These are phyloP conservation scores for Coemansia sp. DNA, from an alignment of 192 early-diverging fungal genomes.

Conservation along the genomic window DNA sequence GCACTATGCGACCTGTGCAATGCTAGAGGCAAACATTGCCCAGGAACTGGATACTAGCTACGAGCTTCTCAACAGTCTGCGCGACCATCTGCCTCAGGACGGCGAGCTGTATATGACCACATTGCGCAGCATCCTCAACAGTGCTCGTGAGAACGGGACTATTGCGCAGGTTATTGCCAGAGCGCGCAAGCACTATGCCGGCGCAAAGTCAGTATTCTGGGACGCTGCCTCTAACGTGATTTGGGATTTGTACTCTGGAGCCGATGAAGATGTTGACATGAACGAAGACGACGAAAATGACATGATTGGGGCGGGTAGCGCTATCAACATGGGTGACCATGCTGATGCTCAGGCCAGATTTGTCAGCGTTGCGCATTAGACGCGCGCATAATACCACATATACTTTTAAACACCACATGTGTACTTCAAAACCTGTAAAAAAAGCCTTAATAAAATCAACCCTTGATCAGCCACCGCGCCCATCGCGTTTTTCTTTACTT, in stretches of 20 bases:
- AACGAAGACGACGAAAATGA: conserved; percentile 1
- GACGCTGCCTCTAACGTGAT: conserved; percentile 23
- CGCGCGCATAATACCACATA: neutral
- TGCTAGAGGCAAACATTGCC: conserved; percentile 43
- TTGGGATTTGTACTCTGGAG: conserved; percentile 31
- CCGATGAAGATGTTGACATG: conserved; percentile 13
- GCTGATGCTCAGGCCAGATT: conserved; percentile 8
- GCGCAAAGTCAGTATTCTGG: conserved; percentile 19
- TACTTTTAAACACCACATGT: neutral
- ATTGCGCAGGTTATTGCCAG: conserved; percentile 20
- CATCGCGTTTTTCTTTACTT: conserved; percentile 1
- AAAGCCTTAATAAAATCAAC: conserved; percentile 5
- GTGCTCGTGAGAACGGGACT: conserved; percentile 25
- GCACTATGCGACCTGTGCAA: conserved; percentile 35
- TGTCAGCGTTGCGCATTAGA: conserved; percentile 6
- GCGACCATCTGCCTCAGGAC: conserved; percentile 37
- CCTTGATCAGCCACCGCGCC: neutral
- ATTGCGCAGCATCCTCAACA: conserved; percentile 32
- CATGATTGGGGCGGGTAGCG: neutral
- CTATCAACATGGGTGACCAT: neutral
- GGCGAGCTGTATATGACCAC: conserved; percentile 42
- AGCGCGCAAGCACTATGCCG: conserved; percentile 18
- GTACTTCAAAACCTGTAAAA: conserved; percentile 9
- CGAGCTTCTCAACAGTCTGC: conserved; percentile 34
- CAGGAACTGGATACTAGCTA: conserved; percentile 39